Evolutionary conservation across 257 asterid genomes (phyloP).

Genomic region (Solanum medicagineum): DNA sequence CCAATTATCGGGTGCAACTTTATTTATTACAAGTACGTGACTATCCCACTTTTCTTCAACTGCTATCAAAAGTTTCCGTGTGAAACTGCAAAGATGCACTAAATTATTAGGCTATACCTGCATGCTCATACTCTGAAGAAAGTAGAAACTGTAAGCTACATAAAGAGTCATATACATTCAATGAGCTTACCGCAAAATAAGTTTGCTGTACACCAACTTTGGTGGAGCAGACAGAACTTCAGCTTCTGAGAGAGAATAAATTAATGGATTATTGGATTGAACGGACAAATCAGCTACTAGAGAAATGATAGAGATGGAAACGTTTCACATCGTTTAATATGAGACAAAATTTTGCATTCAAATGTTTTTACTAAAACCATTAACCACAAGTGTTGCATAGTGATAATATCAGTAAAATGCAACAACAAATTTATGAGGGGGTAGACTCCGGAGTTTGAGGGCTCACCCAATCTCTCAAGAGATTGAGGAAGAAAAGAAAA

Average conservation of each 20-base stretch:
- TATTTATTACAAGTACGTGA: conserved; percentile 62
- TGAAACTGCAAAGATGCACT: conserved; percentile 46
- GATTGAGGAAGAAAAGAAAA: background rate
- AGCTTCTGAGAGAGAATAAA: conserved; percentile 40
- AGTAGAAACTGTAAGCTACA: background rate
- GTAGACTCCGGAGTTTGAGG: background rate
- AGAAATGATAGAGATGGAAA: background rate
- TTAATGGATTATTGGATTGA: background rate
- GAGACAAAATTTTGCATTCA: background rate
- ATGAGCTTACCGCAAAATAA: conserved; percentile 58
- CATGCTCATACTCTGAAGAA: background rate
- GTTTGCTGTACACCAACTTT: conserved; percentile 90
- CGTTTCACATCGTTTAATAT: background rate
- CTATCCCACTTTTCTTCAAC: conserved; percentile 76
- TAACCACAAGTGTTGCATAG: background rate
- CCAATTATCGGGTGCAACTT: conserved; percentile 71
- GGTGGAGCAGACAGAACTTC: conserved; percentile 95
- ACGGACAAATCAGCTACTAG: background rate
- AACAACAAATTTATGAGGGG: background rate
- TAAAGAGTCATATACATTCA: background rate
- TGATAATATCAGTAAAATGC: background rate
- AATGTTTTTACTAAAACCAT: background rate
- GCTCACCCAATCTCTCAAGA: background rate
- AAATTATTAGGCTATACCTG: conserved; percentile 1
- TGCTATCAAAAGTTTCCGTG: conserved; percentile 78